Percentiles rank a stretch among this genome's conserved stretches.
phyloP scores from a whole-genome alignment of 148 eudicot species.

The Beta vulgaris region DNA sequence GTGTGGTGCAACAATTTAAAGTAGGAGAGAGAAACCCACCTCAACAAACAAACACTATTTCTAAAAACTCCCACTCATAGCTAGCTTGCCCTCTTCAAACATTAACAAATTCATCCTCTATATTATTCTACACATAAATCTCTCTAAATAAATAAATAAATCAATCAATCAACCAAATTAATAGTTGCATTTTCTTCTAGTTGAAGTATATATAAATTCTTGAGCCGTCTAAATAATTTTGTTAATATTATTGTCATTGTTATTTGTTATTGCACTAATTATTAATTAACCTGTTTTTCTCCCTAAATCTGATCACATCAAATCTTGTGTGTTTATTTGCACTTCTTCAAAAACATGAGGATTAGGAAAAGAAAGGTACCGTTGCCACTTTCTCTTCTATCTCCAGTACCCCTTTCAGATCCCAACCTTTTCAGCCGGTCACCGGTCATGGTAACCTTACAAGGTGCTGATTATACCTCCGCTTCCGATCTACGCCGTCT shows the following conservation, averaged over 20 bases:
- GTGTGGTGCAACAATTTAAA: slow-evolving; percentile 38
- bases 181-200: too few species aligned
- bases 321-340: too few species aligned
- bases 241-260: too few species aligned
- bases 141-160: too few species aligned
- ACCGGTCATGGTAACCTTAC: slow-evolving; percentile 24
- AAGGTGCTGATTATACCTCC: neutral
- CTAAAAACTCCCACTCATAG: neutral
- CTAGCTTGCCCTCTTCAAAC: neutral
- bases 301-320: too few species aligned
- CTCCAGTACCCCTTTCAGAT: slow-evolving; percentile 47
- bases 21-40: slow-evolving; percentile 25
- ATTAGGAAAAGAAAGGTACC: slow-evolving; percentile 61
- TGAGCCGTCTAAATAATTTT: too few species aligned
- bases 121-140: too few species aligned
- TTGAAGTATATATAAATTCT: too few species aligned
- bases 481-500: slow-evolving; percentile 27
- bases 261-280: too few species aligned
- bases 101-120: too few species aligned
- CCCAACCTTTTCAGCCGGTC: slow-evolving; percentile 49
- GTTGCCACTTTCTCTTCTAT: slow-evolving; percentile 44
- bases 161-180: too few species aligned
- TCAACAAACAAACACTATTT: slow-evolving; percentile 21
- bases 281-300: too few species aligned
- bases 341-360: slow-evolving; percentile 39